Conservation (phyloP, 495 filamentous ascomycete species). For the Penicillium atrosanguineum region DNA sequence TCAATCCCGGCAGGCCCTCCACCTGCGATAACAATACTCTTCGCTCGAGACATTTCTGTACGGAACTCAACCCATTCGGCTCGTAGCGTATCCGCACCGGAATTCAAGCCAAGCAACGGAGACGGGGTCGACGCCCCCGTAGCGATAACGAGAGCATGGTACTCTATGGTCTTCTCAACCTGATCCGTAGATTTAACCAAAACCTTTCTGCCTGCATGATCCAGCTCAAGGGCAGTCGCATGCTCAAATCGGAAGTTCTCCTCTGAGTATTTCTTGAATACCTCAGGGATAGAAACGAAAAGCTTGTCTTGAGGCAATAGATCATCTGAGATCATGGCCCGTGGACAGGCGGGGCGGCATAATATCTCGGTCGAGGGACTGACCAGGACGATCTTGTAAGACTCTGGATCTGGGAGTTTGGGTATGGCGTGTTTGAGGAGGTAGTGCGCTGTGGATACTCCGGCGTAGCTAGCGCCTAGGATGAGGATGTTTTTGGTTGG, state of each 20-base stretch:
- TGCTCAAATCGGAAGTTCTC: constrained; percentile 35
- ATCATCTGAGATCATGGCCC: constrained; percentile 46
- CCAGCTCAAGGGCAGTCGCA: constrained; percentile 31
- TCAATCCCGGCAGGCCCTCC: constrained; percentile 43
- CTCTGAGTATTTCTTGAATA: constrained; percentile 42
- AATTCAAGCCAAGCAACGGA: constrained; percentile 27
- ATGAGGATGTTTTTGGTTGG: constrained; percentile 44
- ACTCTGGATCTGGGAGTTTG: constrained; percentile 23
- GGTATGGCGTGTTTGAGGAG: constrained; percentile 53
- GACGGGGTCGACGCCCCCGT: constrained; percentile 34
- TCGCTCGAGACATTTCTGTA: constrained; percentile 33
- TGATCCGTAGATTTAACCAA: constrained; percentile 13
- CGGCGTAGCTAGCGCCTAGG: constrained; percentile 53
- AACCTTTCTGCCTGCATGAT: constrained; percentile 30
- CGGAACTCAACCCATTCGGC: constrained; percentile 37
- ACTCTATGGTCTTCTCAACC: constrained; percentile 24
- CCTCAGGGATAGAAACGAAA: constrained; percentile 39
- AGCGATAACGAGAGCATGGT: constrained; percentile 46
- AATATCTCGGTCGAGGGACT: constrained; percentile 42
- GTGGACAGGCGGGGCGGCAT: constrained; percentile 44
- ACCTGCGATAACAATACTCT: constrained; percentile 44
- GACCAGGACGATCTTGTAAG: constrained; percentile 40
- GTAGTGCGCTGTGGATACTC: constrained; percentile 50
- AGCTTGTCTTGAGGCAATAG: constrained; percentile 47
- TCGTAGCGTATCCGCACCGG: constrained; percentile 12